Percentiles rank a stretch among this genome's conserved stretches.
Evolutionary conservation across 1,284 basidiomycete genomes (phyloP).

Genomic region (Hortiboletus rubellus): DNA sequence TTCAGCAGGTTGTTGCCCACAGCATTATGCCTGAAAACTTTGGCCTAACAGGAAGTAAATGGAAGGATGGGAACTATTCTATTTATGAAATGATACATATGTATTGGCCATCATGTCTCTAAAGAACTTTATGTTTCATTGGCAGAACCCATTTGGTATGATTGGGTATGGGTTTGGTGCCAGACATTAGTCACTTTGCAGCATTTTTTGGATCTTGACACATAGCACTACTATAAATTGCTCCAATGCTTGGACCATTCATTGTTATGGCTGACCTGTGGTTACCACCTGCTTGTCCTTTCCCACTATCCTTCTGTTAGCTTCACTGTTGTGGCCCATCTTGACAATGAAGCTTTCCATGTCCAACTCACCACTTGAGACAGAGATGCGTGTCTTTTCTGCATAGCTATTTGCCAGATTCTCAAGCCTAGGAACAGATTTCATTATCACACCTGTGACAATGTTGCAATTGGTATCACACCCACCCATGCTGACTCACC

Average conservation of each 20-base stretch:
- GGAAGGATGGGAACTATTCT: constrained; percentile 25
- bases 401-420: neutral
- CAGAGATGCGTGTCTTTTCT: neutral
- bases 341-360: neutral
- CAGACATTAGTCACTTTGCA: constrained; percentile 8
- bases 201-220: neutral
- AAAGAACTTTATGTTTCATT: constrained; percentile 22
- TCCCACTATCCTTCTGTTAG: neutral
- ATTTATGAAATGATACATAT: constrained; percentile 18
- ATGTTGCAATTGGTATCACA: neutral
- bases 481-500: neutral
- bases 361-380: neutral
- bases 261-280: neutral
- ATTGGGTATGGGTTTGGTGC: constrained; percentile 23
- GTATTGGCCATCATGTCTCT: constrained; percentile 8
- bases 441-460: neutral
- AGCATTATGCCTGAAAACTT: constrained; percentile 16
- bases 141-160: constrained; percentile 23
- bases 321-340: neutral
- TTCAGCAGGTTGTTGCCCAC: neutral
- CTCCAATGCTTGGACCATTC: neutral
- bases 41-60: constrained; percentile 15
- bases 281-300: neutral
- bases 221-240: neutral
- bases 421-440: neutral